Evolutionary conservation across 176 grass and related monocot genomes (phyloP).

Genomic region (Rhipidocladum racemiflorum): DNA sequence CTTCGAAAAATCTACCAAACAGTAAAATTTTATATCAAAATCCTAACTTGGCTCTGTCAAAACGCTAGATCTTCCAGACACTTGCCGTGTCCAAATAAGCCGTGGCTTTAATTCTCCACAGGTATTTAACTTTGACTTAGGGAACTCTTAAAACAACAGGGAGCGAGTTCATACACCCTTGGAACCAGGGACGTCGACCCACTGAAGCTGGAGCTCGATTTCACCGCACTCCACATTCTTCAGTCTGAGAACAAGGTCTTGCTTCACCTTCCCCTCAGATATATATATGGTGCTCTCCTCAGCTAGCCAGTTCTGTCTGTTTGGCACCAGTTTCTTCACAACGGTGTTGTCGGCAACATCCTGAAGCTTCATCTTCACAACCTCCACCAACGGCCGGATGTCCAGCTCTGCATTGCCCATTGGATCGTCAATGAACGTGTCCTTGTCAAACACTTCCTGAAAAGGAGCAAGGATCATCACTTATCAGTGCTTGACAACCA

Average conservation of each 20-base stretch:
- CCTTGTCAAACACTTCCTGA: conserved; percentile 94
- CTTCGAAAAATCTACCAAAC: neutral
- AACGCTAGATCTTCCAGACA: neutral
- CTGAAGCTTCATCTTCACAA: conserved; percentile 59
- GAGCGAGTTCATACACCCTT: conserved; percentile 21
- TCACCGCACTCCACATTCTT: conserved; percentile 60
- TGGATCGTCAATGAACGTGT: conserved; percentile 66
- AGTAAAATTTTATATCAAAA: neutral
- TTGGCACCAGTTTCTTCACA: conserved; percentile 48
- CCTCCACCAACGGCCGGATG: conserved; percentile 58
- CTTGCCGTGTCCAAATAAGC: neutral
- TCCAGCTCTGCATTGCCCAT: conserved; percentile 87
- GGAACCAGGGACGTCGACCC: conserved; percentile 46
- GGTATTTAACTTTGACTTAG: neutral
- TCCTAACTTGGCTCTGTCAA: neutral
- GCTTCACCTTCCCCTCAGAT: conserved; percentile 52
- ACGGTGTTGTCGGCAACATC: conserved; percentile 44
- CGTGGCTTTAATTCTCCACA: neutral
- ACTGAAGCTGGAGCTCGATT: conserved; percentile 57
- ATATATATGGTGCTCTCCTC: conserved; percentile 51
- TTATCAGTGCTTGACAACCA: neutral
- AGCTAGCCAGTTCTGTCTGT: conserved; percentile 63
- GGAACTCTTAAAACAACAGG: neutral
- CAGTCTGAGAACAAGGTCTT: conserved; percentile 55
- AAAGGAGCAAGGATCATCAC: neutral